Percentiles rank a stretch among this genome's conserved stretches.
Conservation (phyloP, 176 grass and related monocot genomes). For the Eleusine coracana region DNA sequence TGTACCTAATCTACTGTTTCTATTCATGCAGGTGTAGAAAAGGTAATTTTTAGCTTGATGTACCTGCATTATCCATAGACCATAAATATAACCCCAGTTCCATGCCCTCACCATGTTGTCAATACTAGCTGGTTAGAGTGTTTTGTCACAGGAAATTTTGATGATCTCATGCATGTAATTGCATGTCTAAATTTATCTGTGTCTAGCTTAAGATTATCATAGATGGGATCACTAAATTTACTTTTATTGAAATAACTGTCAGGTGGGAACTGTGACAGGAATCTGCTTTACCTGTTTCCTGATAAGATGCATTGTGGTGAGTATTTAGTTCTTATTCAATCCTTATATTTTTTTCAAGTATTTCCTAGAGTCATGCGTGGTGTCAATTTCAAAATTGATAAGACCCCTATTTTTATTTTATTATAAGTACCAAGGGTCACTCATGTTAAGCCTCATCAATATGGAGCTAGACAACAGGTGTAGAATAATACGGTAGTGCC, state of each 20-base stretch:
- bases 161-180: neutral
- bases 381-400: no score
- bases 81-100: no score
- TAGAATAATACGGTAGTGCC: no score
- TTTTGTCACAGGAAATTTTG: neutral
- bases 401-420: no score
- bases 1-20: neutral
- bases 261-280: slow-evolving; percentile 85
- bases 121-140: no score
- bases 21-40: neutral
- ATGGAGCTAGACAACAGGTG: no score
- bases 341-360: neutral
- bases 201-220: slow-evolving; percentile 10
- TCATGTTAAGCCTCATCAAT: no score
- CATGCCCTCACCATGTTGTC: no score
- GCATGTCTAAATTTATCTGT: neutral
- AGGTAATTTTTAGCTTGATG: neutral
- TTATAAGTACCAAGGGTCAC: no score
- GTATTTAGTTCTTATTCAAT: slow-evolving; percentile 37
- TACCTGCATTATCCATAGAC: neutral
- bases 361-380: neutral
- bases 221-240: slow-evolving; percentile 2
- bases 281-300: slow-evolving; percentile 89
- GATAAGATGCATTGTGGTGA: slow-evolving; percentile 87
- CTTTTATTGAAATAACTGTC: slow-evolving; percentile 30